A percentile compares a stretch with the other conserved stretches of the same genome.
Evolutionary conservation across 768 basidiomycete species (phyloP).

Genomic region (Scleroderma bovista): DNA sequence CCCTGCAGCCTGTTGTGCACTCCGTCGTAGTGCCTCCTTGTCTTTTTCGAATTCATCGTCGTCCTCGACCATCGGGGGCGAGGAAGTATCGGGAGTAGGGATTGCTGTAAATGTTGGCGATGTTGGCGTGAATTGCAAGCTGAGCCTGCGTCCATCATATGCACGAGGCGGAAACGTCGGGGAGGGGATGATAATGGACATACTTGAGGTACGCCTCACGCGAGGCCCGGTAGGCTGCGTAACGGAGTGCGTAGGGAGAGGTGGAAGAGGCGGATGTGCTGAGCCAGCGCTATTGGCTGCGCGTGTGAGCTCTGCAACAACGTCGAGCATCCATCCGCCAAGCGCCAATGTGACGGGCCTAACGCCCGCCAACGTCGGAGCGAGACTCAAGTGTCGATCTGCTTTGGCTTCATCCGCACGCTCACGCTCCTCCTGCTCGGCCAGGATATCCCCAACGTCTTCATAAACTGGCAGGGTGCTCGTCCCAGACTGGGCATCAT

Average conservation of each 20-base stretch:
- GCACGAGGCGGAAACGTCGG: conserved; percentile 25
- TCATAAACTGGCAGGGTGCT: conserved; percentile 24
- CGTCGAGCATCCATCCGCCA: conserved; percentile 86
- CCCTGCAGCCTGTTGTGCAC: conserved; percentile 34
- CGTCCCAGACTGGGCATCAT: conserved; percentile 12
- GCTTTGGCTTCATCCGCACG: conserved; percentile 26
- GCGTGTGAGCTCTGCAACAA: conserved; percentile 57
- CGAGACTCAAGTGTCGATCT: conserved; percentile 41
- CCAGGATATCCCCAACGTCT: conserved; percentile 40
- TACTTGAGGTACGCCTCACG: conserved; percentile 24
- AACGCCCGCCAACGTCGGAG: conserved; percentile 29
- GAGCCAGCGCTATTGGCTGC: conserved; percentile 7
- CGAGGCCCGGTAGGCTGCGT: conserved; percentile 11
- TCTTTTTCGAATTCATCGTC: conserved; percentile 42
- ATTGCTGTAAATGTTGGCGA: conserved; percentile 35
- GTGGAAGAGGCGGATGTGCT: conserved; percentile 17
- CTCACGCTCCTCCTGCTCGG: conserved; percentile 2
- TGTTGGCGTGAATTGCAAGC: conserved; percentile 63
- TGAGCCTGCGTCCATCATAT: conserved; percentile 31
- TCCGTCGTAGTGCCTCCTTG: conserved; percentile 37
- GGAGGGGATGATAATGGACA: conserved; percentile 35
- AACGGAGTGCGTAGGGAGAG: conserved; percentile 6
- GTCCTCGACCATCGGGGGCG: conserved; percentile 24
- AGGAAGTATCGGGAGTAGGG: neutral
- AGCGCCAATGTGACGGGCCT: conserved; percentile 48